Evolutionary conservation across 2,329 filamentous ascomycete genomes (phyloP), one percentile per base, ranked within the genome.

Genomic region (Anthostomella pinea): DNA sequence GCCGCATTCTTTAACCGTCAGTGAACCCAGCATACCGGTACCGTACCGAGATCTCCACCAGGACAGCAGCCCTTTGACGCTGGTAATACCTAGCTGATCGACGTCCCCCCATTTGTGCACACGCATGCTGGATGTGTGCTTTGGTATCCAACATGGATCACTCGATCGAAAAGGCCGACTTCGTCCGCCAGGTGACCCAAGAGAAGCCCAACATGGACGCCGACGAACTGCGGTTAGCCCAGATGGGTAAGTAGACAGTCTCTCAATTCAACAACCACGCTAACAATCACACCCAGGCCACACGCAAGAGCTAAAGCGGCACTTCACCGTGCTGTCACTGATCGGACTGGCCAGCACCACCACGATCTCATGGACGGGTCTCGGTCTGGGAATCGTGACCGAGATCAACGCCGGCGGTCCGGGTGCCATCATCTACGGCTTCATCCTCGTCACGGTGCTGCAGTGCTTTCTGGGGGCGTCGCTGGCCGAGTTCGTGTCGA

Each of bases 201-300:
- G n/a, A n/a, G n/a, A n/a, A n/a, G n/a, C n/a, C n/a, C n/a, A n/a
- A n/a, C n/a, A n/a, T n/a, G 13, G 13, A 30, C 16, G 27, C 27
- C 11, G 27, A 30, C 13, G 27, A 30, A n/a, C 27, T 30, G 5
- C 27, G 27, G 6, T 17, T 30, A 16, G 27, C 27, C 17, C 27
- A 30, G 27, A 30, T 30, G 27, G 27, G 27, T 30, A 30, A 30
- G 27, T 5, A 30, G n/a, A 8, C 14, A 30, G 6, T 26, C 11
- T 11, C n/a, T 14, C 6, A 5, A 10, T n/a, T 10, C 6, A 14
- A 13, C 24, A 26, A 6, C 6, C n/a, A n/a, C 11, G 24, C 7
- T 23, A 11, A 6, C 15, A 14, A 26, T 30, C 9, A 5, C n/a
- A 13, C 15, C 9, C 17, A 32, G 30, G 15, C 9, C 17, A 32